Evolutionary conservation across 345 rosid genomes (phyloP), one percentile per base, ranked within the genome.

Genomic region (Hirschfeldia incana): DNA sequence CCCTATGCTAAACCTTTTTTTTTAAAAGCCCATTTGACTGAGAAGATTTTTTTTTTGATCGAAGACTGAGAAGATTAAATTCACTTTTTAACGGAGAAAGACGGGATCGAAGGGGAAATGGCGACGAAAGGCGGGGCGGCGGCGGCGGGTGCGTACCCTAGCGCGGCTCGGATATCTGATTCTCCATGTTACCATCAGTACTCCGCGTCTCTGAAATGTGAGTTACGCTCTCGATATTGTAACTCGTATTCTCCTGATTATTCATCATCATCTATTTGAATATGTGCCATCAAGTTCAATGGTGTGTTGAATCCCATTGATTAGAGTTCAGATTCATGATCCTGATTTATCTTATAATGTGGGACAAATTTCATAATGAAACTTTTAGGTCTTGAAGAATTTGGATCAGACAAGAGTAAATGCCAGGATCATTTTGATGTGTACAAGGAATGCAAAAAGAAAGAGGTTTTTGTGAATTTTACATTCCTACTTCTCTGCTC

Each of bases 401-500:
- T 85, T 82, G 82, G 87, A 72, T 74, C 94, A 12, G 96, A 91
- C 83, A 95, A 88, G 92, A 89, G 92, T 80, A 94, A 88, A 86
- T 92, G 98, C 81, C 98, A 91, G 80, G 89, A 88, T 76, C 97
- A 92, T 80, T 94, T 95, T 83, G 92, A 89, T 77, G 88, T 90
- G 72, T 95, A 95, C 85, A 91, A 89, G 84, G 99, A 93, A 87
- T 93, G 99, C 90, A 91, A 95, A 87, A 95, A 92, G 85, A 94
- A 87, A 71, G 98, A 91, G 97, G 97, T 91, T 81, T 10, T 68
- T 10, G 66, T 21, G 46, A 30, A 13, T 60, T 32, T 55, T 10
- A 34, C 53, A 32, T 67, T 27, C 36, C 75, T 36, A 39, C 62
- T 30, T 65, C 5, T 63, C 49, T 60, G 61, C 37, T 59, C 32